Conservation (phyloP, 805 yeast species). For the Teunomyces pallodes region DNA sequence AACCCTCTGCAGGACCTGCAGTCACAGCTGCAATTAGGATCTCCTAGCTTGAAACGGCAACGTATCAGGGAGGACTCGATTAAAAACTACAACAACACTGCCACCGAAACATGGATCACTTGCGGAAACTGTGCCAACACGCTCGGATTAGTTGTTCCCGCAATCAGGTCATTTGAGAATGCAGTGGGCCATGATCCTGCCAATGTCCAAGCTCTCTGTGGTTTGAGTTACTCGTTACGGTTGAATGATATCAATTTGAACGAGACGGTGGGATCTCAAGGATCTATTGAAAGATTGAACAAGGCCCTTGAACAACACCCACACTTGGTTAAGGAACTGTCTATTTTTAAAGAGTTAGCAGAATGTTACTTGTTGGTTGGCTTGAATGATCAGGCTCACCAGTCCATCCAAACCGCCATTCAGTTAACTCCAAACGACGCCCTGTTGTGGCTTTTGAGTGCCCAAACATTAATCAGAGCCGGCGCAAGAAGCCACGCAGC, state of each 20-base stretch:
- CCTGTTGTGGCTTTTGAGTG: conserved; percentile 46
- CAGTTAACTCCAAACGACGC: conserved; percentile 41
- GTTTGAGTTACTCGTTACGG: conserved; percentile 41
- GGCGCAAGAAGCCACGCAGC: conserved; percentile 47
- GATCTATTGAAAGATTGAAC: conserved; percentile 40
- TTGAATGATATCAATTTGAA: conserved; percentile 36
- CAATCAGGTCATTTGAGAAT: conserved; percentile 42
- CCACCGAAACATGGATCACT: conserved; percentile 44
- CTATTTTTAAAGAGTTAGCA: conserved; percentile 49
- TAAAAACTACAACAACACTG: conserved; percentile 20
- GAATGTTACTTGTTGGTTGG: conserved; percentile 49
- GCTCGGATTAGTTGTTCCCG: conserved; percentile 37
- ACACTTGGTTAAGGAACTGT: conserved; percentile 35
- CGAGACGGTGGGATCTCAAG: conserved; percentile 39
- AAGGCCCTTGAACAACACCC: conserved; percentile 37
- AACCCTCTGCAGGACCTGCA: conserved; percentile 4
- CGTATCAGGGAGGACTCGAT: conserved; percentile 7
- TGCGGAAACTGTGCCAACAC: conserved; percentile 47
- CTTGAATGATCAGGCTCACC: conserved; percentile 52
- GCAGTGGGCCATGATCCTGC: conserved; percentile 44
- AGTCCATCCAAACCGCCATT: conserved; percentile 43
- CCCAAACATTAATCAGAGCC: conserved; percentile 46
- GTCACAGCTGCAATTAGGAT: conserved; percentile 4
- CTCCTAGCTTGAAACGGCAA: conserved; percentile 9
- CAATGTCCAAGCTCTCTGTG: conserved; percentile 39